A percentile compares a stretch with the other conserved stretches of the same genome.
Conservation (phyloP, 2,329 filamentous ascomycete genomes). For the Phialocephala subalpina region DNA sequence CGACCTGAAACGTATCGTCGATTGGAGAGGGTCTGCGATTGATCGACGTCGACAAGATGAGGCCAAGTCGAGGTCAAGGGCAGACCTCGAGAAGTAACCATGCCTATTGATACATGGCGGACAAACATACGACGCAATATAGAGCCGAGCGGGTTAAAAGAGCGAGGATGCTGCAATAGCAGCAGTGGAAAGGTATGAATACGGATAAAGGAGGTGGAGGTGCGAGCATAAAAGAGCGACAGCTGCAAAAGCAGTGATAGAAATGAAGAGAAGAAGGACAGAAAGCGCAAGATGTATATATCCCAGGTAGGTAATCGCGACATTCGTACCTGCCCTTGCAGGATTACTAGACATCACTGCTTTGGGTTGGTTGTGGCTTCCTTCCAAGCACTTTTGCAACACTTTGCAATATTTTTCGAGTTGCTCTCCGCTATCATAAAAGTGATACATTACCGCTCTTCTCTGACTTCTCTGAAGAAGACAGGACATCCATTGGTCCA, state of each 20-base stretch:
- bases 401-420: background rate
- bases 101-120: conserved; percentile 28
- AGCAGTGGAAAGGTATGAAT: background rate
- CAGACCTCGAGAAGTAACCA: conserved; percentile 21
- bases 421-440: too few relatives aligned
- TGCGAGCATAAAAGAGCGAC: background rate
- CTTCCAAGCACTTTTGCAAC: background rate
- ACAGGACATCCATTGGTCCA: too few relatives aligned
- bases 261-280: background rate
- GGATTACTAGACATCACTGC: background rate
- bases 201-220: background rate
- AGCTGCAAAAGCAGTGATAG: background rate
- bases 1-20: conserved; percentile 8
- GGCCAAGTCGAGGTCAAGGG: conserved; percentile 25
- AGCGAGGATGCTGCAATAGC: background rate
- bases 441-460: too few relatives aligned
- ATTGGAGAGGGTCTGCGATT: conserved; percentile 12
- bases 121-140: conserved; percentile 7
- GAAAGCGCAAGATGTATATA: background rate
- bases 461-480: too few relatives aligned
- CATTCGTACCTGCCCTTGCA: background rate
- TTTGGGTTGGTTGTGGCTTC: background rate
- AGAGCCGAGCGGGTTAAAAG: background rate
- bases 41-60: conserved; percentile 21
- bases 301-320: background rate